A percentile compares a stretch with the other conserved stretches of the same genome.
Evolutionary conservation across 306 rosid species (phyloP).

Genomic region (Phaseolus lunatus): DNA sequence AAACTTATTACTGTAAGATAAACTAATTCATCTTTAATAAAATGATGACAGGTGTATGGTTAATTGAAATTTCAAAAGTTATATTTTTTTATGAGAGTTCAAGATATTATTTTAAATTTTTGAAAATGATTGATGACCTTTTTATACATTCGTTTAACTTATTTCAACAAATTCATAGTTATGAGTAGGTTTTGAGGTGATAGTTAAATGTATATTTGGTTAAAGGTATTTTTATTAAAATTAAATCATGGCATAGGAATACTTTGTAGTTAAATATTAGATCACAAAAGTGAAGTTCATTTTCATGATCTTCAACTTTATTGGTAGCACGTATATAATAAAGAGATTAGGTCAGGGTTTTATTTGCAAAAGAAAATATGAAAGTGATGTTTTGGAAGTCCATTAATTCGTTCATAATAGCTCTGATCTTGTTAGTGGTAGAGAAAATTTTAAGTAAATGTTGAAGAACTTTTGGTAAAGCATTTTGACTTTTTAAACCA

Average conservation of each 20-base stretch:
- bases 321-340: not conserved
- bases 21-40: too few species aligned
- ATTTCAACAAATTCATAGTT: not conserved
- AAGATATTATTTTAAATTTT: not conserved
- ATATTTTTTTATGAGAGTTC: too few species aligned
- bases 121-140: not conserved
- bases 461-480: not conserved
- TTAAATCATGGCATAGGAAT: too few species aligned
- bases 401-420: not conserved
- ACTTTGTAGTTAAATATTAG: not conserved
- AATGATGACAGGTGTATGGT: too few species aligned
- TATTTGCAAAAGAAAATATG: not conserved
- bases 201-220: too few species aligned
- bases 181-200: not conserved
- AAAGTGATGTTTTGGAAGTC: not conserved
- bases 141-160: not conserved
- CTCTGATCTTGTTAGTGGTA: not conserved
- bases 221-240: too few species aligned
- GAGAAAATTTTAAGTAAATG: not conserved
- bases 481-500: not conserved
- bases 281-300: not conserved
- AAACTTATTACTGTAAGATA: too few species aligned
- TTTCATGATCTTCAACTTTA: not conserved
- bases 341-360: not conserved
- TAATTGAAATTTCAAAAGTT: too few species aligned